A percentile compares a stretch with the other conserved stretches of the same genome.
These are phyloP conservation scores for Vaccinium myrtillus DNA, from an alignment of 148 eudicot species.

Conservation along the genomic window DNA sequence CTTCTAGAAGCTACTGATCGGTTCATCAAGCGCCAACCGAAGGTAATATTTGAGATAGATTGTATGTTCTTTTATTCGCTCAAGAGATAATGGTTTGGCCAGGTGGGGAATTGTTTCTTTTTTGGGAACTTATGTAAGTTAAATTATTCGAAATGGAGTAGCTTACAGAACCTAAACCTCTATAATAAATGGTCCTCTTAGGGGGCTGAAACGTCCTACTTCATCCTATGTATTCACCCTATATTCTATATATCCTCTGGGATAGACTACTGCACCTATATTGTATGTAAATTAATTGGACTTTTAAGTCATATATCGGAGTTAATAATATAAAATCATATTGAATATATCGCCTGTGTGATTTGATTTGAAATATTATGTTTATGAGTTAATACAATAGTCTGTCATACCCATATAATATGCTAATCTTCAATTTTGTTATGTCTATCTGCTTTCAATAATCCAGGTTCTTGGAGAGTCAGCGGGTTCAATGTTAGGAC, in stretches of 20 bases:
- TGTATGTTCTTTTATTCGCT: neutral
- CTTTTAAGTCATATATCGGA: neutral
- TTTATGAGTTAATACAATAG: neutral
- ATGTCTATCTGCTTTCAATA: neutral
- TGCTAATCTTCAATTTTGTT: neutral
- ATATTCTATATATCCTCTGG: neutral
- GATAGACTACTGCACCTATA: neutral
- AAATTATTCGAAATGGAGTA: neutral
- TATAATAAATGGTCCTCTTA: neutral
- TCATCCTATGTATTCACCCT: neutral
- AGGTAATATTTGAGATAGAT: constrained; percentile 44
- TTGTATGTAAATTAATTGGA: neutral
- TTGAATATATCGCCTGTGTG: no score
- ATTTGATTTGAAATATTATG: neutral
- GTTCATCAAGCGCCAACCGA: constrained; percentile 87
- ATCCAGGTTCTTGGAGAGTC: constrained; percentile 85
- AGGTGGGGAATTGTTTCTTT: neutral
- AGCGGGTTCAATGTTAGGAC: constrained; percentile 92
- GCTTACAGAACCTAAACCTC: neutral
- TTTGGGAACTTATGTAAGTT: neutral
- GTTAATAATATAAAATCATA: neutral
- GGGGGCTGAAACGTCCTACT: neutral
- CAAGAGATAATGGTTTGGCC: neutral
- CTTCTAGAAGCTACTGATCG: constrained; percentile 92
- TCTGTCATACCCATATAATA: neutral